Evolutionary conservation across 2,329 filamentous ascomycete species (phyloP).

Genomic region (Lasiodiplodia sp.): DNA sequence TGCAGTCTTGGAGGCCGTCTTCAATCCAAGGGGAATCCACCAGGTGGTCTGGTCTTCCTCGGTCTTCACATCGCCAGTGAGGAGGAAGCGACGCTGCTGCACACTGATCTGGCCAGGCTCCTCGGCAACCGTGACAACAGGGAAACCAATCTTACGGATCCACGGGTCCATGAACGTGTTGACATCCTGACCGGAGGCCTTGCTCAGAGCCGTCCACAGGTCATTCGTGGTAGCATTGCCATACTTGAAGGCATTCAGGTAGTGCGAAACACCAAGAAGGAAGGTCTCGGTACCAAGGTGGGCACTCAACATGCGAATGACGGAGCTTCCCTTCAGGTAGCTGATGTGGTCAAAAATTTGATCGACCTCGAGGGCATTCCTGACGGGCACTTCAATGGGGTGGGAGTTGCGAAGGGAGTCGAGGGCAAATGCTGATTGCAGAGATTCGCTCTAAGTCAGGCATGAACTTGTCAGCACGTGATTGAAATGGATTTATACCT

Average conservation of each 20-base stretch:
- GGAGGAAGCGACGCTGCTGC: slow-evolving; percentile 88
- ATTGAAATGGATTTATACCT: slow-evolving; percentile 55
- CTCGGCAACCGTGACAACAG: slow-evolving; percentile 85
- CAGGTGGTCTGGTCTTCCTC: slow-evolving; percentile 92
- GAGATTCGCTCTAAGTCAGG: slow-evolving; percentile 75
- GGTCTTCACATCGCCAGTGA: slow-evolving; percentile 86
- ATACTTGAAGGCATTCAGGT: slow-evolving; percentile 88
- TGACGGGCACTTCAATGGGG: slow-evolving; percentile 93
- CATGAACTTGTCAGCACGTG: slow-evolving; percentile 46
- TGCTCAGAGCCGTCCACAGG: slow-evolving; percentile 86
- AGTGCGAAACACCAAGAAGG: slow-evolving; percentile 86
- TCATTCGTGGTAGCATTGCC: slow-evolving; percentile 90
- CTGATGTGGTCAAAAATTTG: slow-evolving; percentile 98
- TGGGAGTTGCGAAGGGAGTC: slow-evolving; percentile 92
- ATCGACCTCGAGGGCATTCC: slow-evolving; percentile 92
- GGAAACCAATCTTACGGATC: slow-evolving; percentile 96
- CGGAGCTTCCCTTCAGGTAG: slow-evolving; percentile 95
- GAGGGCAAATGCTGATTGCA: slow-evolving; percentile 88
- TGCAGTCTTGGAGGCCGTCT: slow-evolving; percentile 70
- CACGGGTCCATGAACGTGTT: slow-evolving; percentile 88
- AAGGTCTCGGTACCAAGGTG: slow-evolving; percentile 90
- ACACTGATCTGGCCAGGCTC: slow-evolving; percentile 82
- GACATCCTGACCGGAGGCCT: slow-evolving; percentile 88
- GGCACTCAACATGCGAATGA: slow-evolving; percentile 93
- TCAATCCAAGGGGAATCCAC: slow-evolving; percentile 92